phyloP scores from a whole-genome alignment of 2,329 filamentous ascomycete species.

The Cladosporium sphaerospermum region DNA sequence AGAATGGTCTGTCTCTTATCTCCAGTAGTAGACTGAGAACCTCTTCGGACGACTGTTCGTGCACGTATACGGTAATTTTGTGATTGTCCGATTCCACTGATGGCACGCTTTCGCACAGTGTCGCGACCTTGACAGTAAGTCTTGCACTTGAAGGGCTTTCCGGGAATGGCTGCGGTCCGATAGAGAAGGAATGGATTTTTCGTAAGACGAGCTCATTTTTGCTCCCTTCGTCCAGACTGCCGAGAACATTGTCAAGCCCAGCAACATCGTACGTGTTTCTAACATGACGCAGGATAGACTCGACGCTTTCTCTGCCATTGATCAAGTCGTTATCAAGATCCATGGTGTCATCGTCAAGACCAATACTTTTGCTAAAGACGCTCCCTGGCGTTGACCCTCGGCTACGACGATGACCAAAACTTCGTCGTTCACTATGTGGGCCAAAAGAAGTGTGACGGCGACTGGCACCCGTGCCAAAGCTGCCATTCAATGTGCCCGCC shows the following conservation, averaged over 20 bases:
- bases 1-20: conserved; percentile 24
- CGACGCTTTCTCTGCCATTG: conserved; percentile 23
- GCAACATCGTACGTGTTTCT: conserved; percentile 25
- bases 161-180: conserved; percentile 5
- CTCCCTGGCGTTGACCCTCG: conserved; percentile 53
- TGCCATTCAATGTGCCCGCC: conserved; percentile 26
- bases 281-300: conserved; percentile 24
- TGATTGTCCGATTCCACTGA: conserved; percentile 15
- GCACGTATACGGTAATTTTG: conserved; percentile 24
- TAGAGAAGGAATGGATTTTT: conserved; percentile 25
- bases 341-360: conserved; percentile 31
- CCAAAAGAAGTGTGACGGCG: conserved; percentile 67
- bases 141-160: neutral
- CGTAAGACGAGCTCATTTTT: conserved; percentile 30
- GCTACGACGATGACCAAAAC: conserved; percentile 46
- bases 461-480: conserved; percentile 48
- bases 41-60: conserved; percentile 20
- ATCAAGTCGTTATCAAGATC: conserved; percentile 27
- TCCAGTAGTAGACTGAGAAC: conserved; percentile 19
- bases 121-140: conserved; percentile 15
- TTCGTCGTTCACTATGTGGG: conserved; percentile 57
- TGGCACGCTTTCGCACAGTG: conserved; percentile 14
- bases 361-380: conserved; percentile 28
- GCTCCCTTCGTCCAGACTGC: conserved; percentile 26
- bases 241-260: conserved; percentile 27